A percentile compares a stretch with the other conserved stretches of the same genome.
These are phyloP conservation scores for Amorphotheca resinae DNA, from an alignment of 495 filamentous ascomycete species.

Conservation along the genomic window DNA sequence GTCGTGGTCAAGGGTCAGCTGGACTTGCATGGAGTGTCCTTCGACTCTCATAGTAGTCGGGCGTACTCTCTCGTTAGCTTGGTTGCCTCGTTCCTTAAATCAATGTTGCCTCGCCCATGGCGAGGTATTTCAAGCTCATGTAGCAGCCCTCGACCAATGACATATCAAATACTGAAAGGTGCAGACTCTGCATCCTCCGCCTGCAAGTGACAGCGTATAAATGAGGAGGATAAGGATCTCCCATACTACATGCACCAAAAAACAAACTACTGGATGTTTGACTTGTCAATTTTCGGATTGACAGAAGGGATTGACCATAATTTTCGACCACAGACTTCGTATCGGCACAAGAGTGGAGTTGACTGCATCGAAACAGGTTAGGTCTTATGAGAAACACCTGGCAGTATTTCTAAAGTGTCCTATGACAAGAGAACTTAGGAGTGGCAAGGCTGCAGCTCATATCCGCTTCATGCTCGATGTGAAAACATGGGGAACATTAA, in stretches of 20 bases:
- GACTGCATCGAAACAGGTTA: neutral
- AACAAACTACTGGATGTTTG: neutral
- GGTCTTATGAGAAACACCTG: too few species aligned
- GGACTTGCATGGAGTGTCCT: neutral
- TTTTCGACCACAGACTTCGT: too few species aligned
- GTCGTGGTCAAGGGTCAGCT: neutral
- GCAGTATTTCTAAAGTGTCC: too few species aligned
- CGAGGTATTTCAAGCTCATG: neutral
- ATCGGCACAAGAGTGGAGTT: neutral
- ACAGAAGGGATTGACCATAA: too few species aligned
- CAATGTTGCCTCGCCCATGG: neutral
- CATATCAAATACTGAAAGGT: neutral
- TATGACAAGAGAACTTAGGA: neutral
- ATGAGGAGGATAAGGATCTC: neutral
- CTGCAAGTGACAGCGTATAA: neutral
- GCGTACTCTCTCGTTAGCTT: neutral
- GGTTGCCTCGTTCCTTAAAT: conserved; percentile 1
- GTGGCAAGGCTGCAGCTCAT: neutral
- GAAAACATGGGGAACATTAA: neutral
- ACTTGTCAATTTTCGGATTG: neutral
- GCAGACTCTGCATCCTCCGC: neutral
- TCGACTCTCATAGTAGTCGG: neutral
- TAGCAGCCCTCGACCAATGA: neutral
- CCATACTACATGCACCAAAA: too few species aligned
- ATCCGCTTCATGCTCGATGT: neutral